Conservation (phyloP, 139 green algal species). For the Chlorella ohadii region DNA sequence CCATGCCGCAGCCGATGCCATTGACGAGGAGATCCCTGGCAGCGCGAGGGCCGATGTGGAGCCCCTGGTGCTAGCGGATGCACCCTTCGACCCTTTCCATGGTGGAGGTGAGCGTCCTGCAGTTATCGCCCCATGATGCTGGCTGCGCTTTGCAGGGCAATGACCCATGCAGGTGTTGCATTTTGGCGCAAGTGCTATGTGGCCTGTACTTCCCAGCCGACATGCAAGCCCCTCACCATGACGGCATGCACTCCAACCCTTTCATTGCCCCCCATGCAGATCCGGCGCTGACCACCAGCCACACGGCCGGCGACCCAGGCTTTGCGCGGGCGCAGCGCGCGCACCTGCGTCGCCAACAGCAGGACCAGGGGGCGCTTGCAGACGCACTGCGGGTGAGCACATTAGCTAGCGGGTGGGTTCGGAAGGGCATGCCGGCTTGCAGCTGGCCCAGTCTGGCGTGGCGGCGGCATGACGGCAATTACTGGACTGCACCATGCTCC, state of each 20-base stretch:
- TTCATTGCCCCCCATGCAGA: not conserved
- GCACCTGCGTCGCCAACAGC: not conserved
- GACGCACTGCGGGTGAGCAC: constrained; percentile 15
- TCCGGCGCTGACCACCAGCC: not conserved
- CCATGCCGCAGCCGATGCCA: not conserved
- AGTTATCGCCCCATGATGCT: no score
- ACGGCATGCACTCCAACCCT: no score
- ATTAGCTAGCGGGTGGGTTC: no score
- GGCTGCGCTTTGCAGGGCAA: no score
- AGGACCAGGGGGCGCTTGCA: not conserved
- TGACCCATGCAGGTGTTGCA: no score
- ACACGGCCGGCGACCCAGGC: not conserved
- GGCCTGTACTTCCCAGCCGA: no score
- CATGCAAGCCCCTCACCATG: no score
- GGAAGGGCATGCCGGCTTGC: not conserved
- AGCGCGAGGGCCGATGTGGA: not conserved
- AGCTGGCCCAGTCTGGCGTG: no score
- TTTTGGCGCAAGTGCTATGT: no score
- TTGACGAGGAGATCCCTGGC: constrained; percentile 27
- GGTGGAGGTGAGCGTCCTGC: constrained; percentile 11
- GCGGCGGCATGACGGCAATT: no score
- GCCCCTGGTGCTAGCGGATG: constrained; percentile 15
- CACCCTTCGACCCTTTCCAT: not conserved
- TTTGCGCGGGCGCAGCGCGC: constrained; percentile 16
- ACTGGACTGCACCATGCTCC: no score